phyloP scores from a whole-genome alignment of 805 yeast species.

The Priceomyces melissophilus region DNA sequence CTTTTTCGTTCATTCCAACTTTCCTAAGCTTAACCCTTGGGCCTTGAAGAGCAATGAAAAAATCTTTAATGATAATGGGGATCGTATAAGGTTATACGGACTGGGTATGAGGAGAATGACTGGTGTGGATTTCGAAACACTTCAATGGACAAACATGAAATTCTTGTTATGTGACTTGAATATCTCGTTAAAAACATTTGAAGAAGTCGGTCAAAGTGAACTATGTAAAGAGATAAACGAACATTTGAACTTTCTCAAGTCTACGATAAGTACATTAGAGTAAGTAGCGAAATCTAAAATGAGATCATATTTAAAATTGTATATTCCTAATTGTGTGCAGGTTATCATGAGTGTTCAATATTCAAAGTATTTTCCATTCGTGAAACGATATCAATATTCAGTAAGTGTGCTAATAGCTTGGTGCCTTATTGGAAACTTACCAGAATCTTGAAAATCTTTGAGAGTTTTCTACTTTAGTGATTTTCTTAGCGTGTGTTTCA shows the following conservation, averaged over 20 bases:
- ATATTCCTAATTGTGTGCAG: not conserved
- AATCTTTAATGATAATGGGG: conserved; percentile 39
- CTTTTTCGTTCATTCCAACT: conserved; percentile 62
- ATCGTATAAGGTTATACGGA: conserved; percentile 57
- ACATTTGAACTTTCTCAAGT: conserved; percentile 43
- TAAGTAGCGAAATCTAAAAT: conserved; percentile 5
- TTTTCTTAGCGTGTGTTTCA: not conserved
- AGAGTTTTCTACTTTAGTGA: not conserved
- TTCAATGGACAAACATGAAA: conserved; percentile 59
- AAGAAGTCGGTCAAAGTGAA: conserved; percentile 35
- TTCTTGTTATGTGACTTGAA: conserved; percentile 50
- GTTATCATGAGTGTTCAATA: not conserved
- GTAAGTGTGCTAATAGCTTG: not conserved
- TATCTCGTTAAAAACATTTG: conserved; percentile 43
- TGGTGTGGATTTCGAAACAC: conserved; percentile 56
- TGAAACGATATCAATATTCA: not conserved
- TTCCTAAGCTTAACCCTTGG: conserved; percentile 66
- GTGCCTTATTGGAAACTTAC: not conserved
- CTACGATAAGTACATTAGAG: conserved; percentile 35
- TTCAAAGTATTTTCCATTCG: not conserved
- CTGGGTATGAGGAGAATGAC: conserved; percentile 48
- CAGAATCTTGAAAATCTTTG: not conserved
- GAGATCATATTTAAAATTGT: not conserved
- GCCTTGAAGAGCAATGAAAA: conserved; percentile 41
- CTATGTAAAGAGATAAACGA: conserved; percentile 49